Evolutionary conservation across 225 moss, liverwort and hornwort genomes (phyloP).

Genomic region (Pleurozium schreberi): DNA sequence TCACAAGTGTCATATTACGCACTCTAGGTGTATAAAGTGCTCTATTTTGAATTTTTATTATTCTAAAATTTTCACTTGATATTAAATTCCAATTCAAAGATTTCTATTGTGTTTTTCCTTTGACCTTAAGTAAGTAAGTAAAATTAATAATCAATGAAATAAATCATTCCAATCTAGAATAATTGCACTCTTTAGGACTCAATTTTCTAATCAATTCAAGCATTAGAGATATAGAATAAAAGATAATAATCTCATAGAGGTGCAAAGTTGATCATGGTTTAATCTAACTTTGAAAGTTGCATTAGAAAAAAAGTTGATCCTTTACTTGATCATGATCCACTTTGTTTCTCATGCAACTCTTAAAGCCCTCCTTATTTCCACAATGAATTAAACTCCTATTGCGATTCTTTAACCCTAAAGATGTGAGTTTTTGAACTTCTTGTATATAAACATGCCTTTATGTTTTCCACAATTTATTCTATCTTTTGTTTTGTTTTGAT

Average conservation of each 20-base stretch:
- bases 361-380: background rate
- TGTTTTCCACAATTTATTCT: no score
- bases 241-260: no score
- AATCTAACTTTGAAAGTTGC: no score
- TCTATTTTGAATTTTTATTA: background rate
- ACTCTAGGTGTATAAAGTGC: background rate
- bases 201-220: background rate
- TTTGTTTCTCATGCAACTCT: no score
- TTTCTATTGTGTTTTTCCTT: background rate
- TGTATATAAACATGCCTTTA: no score
- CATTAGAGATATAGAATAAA: background rate
- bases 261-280: no score
- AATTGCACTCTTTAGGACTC: background rate
- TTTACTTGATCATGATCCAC: no score
- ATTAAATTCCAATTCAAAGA: background rate
- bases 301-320: no score
- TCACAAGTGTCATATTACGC: accelerated
- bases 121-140: background rate
- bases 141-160: background rate
- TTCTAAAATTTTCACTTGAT: background rate
- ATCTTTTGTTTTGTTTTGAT: no score
- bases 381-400: no score
- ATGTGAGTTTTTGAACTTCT: no score
- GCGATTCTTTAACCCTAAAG: no score
- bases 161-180: background rate